Evolutionary conservation across 768 basidiomycete genomes (phyloP), one percentile per base, ranked within the genome.

Genomic region (Omphalotus guepiniiformis): DNA sequence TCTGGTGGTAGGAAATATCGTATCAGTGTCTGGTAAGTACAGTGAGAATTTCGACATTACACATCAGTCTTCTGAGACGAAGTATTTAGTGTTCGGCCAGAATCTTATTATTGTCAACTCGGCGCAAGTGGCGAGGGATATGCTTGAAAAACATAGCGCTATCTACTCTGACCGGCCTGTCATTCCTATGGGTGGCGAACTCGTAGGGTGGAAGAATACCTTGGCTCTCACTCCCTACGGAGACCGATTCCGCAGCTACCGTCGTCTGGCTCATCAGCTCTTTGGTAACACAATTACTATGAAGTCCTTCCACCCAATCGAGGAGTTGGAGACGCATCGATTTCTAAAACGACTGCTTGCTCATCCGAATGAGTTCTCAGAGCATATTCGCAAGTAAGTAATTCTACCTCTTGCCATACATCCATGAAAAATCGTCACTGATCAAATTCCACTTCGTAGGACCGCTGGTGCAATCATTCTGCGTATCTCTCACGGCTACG

Each of bases 401-500:
- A 4, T 30, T 46, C 11, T 25, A 23, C 19, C 22, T 8, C 18
- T 21, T 16, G 13, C 32, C 25, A 12, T 22, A 16, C 15, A 2
- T 37, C 27, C 18, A 8, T 43, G 32, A n/a, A 8, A 25, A 11
- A 19, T 54, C 21, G 53, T 30, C 18, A 12, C 23, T 43, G 2
- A 19, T 22, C 23, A 27, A 15, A 9, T 37, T 22, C 9, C 9
- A 16, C 37, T 23, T 23, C 69, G 67, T 39, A 61, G 60, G 8
- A 79, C 75, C 2, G 68, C 70, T 12, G 71, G 70, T 2, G 67
- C 71, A 6, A 69, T 73, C 43, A 73, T 75, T 34, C 61, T 75
- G 21, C 68, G 67, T 18, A 69, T 73, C 15, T 65, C 73, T 1
- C 67, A 75, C 56, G 74, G 74, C 3, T 73, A 74, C 50, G 57